Evolutionary conservation across 2,329 filamentous ascomycete species (phyloP).

Genomic region (Westerdykella aurantiaca): DNA sequence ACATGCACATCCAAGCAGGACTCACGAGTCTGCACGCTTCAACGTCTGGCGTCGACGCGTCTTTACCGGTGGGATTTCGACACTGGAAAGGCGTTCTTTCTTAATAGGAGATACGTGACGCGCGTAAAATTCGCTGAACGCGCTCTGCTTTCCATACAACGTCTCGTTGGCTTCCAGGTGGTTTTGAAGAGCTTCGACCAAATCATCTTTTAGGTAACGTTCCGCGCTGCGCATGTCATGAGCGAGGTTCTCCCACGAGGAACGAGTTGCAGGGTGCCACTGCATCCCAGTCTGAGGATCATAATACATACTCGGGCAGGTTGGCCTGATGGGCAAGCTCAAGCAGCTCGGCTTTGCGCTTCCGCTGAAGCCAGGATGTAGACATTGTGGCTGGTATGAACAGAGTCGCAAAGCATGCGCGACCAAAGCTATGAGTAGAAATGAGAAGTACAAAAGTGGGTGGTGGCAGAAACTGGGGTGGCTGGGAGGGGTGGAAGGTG

Average conservation of each 20-base stretch:
- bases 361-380: conserved; percentile 67
- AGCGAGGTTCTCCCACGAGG: conserved; percentile 7
- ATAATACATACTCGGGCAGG: conserved; percentile 61
- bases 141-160: conserved; percentile 57
- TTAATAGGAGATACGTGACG: conserved; percentile 55
- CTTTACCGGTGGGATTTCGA: conserved; percentile 24
- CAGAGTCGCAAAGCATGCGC: conserved; percentile 46
- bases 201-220: conserved; percentile 68
- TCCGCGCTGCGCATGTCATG: conserved; percentile 53
- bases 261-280: not conserved
- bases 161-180: conserved; percentile 56
- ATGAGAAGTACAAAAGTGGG: conserved; percentile 6
- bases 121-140: conserved; percentile 70
- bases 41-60: conserved; percentile 31
- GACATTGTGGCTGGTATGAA: conserved; percentile 50
- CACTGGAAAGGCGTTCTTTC: conserved; percentile 33
- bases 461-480: conserved; percentile 19
- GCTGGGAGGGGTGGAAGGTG: conserved; percentile 1
- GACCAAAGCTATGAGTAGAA: conserved; percentile 32
- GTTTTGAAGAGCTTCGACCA: conserved; percentile 49
- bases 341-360: conserved; percentile 75
- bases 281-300: not conserved
- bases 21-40: conserved; percentile 31
- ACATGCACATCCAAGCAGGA: conserved; percentile 18
- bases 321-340: conserved; percentile 67